Conservation (phyloP, 495 filamentous ascomycete species). For the Podospora conica region DNA sequence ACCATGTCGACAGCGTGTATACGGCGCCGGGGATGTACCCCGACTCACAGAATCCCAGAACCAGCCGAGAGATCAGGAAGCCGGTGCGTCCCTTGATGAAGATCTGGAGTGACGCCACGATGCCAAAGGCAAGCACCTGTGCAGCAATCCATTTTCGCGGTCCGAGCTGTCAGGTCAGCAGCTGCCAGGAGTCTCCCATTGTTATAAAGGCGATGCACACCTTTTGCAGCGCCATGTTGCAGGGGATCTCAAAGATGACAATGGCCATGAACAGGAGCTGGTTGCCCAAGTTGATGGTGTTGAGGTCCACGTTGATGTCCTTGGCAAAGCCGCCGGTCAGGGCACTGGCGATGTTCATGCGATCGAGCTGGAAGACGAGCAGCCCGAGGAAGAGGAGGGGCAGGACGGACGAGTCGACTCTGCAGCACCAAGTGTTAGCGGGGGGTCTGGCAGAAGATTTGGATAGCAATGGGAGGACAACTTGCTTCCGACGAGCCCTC, state of each 20-base stretch:
- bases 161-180: not conserved
- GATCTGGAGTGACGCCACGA: conserved; percentile 35
- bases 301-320: conserved; percentile 21
- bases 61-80: conserved; percentile 33
- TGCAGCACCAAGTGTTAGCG: not conserved
- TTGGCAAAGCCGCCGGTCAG: not conserved
- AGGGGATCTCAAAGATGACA: conserved; percentile 47
- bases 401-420: not conserved
- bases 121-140: not conserved
- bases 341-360: not conserved
- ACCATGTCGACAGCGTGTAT: not conserved
- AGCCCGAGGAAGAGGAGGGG: not conserved
- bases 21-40: not conserved
- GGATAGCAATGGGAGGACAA: not conserved
- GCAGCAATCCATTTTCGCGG: not conserved
- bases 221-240: conserved; percentile 43
- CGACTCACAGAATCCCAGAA: conserved; percentile 39
- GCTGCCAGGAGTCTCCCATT: not conserved
- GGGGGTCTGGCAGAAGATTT: not conserved
- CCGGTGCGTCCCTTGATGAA: conserved; percentile 36
- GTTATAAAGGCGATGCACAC: not conserved
- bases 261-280: conserved; percentile 48
- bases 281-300: conserved; percentile 47
- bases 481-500: not conserved
- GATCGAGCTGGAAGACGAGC: not conserved